These are phyloP conservation scores for Arthrinium phaeospermum DNA, from an alignment of 2,329 filamentous ascomycete species.

Conservation along the genomic window DNA sequence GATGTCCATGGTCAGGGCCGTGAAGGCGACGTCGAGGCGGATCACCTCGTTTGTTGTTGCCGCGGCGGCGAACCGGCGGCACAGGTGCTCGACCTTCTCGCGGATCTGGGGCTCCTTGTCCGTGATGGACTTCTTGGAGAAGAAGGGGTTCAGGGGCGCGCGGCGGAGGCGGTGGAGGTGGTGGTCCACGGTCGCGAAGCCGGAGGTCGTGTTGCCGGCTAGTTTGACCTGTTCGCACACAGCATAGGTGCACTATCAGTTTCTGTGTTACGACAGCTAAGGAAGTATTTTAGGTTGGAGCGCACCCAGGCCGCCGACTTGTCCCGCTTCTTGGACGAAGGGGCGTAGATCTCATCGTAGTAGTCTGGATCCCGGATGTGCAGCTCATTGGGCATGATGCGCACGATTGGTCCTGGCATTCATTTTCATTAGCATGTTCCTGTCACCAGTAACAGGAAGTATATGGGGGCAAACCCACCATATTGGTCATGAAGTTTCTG, in stretches of 20 bases:
- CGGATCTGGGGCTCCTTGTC: conserved; percentile 32
- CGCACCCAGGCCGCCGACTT: conserved; percentile 28
- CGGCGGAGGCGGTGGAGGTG: conserved; percentile 35
- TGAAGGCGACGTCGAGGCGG: conserved; percentile 30
- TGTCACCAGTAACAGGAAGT: background rate
- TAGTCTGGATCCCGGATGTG: conserved; percentile 36
- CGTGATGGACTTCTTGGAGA: conserved; percentile 40
- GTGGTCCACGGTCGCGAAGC: conserved; percentile 29
- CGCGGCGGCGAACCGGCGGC: conserved; percentile 36
- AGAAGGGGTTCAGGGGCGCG: conserved; percentile 32
- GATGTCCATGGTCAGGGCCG: conserved; percentile 46
- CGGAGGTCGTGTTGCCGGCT: conserved; percentile 26
- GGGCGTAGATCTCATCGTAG: conserved; percentile 46
- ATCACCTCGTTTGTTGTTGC: conserved; percentile 37
- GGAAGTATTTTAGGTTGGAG: background rate
- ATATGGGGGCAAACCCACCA: conserved; percentile 30
- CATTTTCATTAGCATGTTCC: background rate
- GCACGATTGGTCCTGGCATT: conserved; percentile 24
- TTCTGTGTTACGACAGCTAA: background rate
- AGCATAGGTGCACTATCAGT: background rate
- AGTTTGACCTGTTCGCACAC: background rate
- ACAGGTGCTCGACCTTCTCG: conserved; percentile 25
- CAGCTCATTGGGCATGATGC: conserved; percentile 32
- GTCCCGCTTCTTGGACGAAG: conserved; percentile 37
- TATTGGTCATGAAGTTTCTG: conserved; percentile 48